Evolutionary conservation across 2,329 filamentous ascomycete species (phyloP), one percentile per base, ranked within the genome.

Genomic region (Colletotrichum coccodes): DNA sequence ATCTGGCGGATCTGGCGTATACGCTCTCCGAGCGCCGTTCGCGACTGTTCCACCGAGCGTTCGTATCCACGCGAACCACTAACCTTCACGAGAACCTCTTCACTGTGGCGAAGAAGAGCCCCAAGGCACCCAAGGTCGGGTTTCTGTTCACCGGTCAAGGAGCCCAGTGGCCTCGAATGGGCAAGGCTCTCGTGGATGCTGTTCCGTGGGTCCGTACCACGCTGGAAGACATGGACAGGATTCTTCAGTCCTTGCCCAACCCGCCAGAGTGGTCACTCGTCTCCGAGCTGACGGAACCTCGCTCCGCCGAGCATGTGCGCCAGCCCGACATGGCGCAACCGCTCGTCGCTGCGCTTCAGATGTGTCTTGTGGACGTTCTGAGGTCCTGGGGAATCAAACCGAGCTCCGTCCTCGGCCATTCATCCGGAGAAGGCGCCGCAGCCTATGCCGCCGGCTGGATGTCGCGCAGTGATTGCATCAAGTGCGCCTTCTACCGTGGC

Each of bases 401-500:
- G 3, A 40, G 68, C 2, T 77, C 76, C 1, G 81, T 83, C 0
- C 78, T 84, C 3, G 84, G 85, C 3, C 85, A 86, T 71, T 85
- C 83, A 0, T 83, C 81, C 0, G 85, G 85, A 1, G 85, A 87
- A 70, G 86, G 86, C 14, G 83, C 75, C 0, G 84, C 84, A 0
- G 85, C 83, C 0, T 87, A 86, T 71, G 84, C 85, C 0, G 80
- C 83, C 0, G 84, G 84, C 0, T 75, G 79, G 21, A 57, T 88
- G 5, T 57, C 47, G 21, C 7, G 23, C 3, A 62, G 47, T 2
- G 72, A 76, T 21, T 75, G 76, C 5, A 74, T 78, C 11, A 42
- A 69, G 0, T 71, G 75, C 6, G 71, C 70, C 54, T 75, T 72
- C 68, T 49, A 60, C 16, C 62, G 62, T 8, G 62, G 62, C 18